phyloP scores from a whole-genome alignment of 2,329 filamentous ascomycete species.

The Fusarium transvaalense region DNA sequence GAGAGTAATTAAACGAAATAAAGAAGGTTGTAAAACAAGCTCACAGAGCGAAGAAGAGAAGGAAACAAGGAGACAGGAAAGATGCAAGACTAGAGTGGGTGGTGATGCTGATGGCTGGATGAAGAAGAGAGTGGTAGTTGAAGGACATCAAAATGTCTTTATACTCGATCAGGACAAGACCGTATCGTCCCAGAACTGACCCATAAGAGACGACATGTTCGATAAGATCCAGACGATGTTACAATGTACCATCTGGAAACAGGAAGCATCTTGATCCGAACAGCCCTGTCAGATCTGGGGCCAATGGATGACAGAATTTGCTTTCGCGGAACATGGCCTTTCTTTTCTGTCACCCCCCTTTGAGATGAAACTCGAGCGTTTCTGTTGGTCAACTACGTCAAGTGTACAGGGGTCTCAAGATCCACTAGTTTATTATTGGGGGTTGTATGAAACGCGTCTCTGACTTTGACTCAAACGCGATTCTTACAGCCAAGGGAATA shows the following conservation, averaged over 20 bases:
- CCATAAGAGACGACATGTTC: not conserved
- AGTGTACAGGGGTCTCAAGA: not conserved
- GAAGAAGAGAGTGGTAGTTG: not conserved
- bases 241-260: conserved; percentile 8
- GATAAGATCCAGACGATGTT: not conserved
- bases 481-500: conserved; percentile 1
- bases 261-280: conserved; percentile 11
- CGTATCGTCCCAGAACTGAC: not conserved
- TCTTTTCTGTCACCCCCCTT: not conserved
- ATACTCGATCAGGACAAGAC: not conserved
- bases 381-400: not conserved
- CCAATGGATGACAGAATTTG: not conserved
- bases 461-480: not conserved
- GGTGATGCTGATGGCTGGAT: conserved; percentile 5
- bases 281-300: not conserved
- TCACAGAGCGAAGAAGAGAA: conserved; percentile 9
- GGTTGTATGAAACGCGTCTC: conserved; percentile 1
- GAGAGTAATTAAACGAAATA: conserved; percentile 5
- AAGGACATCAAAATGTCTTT: not conserved
- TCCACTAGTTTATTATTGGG: not conserved
- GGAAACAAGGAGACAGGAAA: not conserved
- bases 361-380: not conserved
- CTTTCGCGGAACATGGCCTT: fast-evolving
- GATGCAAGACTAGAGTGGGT: not conserved
- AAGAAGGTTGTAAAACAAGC: conserved; percentile 7